phyloP scores from a whole-genome alignment of 257 asterid genomes.

The Mitragyna speciosa region DNA sequence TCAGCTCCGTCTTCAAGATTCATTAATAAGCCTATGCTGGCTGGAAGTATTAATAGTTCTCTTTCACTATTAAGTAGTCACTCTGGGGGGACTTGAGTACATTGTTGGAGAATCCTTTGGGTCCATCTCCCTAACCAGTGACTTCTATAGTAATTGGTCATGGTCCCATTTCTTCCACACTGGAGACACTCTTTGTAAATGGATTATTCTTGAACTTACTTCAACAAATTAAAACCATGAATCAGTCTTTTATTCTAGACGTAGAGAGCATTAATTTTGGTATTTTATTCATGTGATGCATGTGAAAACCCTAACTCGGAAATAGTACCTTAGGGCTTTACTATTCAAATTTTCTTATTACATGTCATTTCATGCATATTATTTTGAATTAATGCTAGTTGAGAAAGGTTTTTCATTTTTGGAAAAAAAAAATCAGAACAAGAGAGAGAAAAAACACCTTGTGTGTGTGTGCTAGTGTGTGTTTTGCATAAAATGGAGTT shows the following conservation, averaged over 20 bases:
- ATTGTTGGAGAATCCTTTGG: slow-evolving; percentile 64
- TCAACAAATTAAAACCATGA: background rate
- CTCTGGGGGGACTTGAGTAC: slow-evolving; percentile 27
- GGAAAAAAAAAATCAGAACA: too few relatives aligned
- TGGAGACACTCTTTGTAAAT: slow-evolving; percentile 63
- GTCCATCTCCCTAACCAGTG: slow-evolving; percentile 57
- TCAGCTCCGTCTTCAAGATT: background rate
- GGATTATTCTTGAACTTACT: background rate
- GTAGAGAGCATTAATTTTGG: background rate
- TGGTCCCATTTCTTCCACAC: slow-evolving; percentile 44
- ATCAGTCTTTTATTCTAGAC: too few relatives aligned
- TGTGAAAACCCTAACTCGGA: too few relatives aligned
- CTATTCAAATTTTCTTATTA: too few relatives aligned
- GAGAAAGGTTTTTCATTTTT: too few relatives aligned
- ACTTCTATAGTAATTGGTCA: slow-evolving; percentile 70
- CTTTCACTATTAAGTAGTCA: background rate
- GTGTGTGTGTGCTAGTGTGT: too few relatives aligned
- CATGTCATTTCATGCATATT: too few relatives aligned
- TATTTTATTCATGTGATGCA: background rate
- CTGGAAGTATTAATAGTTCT: background rate
- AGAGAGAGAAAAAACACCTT: too few relatives aligned
- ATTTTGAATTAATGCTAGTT: too few relatives aligned
- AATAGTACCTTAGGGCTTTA: too few relatives aligned
- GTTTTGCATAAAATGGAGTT: too few relatives aligned
- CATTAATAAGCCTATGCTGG: background rate